Percentiles rank a stretch among this genome's conserved stretches.
These are phyloP conservation scores for Colletotrichum sojae DNA, from an alignment of 2,329 filamentous ascomycete species.

Conservation along the genomic window DNA sequence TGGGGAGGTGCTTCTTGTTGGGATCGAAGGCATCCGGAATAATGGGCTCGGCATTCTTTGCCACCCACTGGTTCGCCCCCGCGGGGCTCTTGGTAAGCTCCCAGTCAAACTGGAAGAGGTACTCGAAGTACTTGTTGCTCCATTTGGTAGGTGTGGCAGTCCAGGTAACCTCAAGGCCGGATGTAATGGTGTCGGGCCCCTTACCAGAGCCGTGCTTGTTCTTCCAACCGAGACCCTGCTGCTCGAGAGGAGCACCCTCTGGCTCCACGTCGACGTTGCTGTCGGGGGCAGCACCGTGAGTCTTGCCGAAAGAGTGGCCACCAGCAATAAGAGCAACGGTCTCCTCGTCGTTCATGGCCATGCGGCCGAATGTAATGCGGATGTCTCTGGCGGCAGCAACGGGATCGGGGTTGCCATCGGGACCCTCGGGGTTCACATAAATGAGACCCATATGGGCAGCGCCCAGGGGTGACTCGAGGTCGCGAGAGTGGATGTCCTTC, in stretches of 20 bases:
- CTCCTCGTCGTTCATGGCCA: slow-evolving; percentile 89
- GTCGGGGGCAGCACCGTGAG: slow-evolving; percentile 74
- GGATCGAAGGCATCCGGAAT: slow-evolving; percentile 81
- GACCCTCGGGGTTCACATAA: slow-evolving; percentile 86
- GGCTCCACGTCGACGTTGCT: slow-evolving; percentile 78
- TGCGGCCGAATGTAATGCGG: slow-evolving; percentile 81
- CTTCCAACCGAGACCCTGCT: slow-evolving; percentile 81
- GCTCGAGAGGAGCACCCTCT: slow-evolving; percentile 72
- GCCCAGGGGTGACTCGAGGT: slow-evolving; percentile 76
- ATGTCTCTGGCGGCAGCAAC: slow-evolving; percentile 79
- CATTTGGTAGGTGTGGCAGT: slow-evolving; percentile 82
- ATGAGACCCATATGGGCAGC: slow-evolving; percentile 83
- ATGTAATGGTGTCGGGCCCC: slow-evolving; percentile 80
- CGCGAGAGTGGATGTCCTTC: slow-evolving; percentile 36
- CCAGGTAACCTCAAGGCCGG: slow-evolving; percentile 85
- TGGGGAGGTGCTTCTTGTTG: slow-evolving; percentile 80
- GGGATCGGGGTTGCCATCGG: slow-evolving; percentile 79
- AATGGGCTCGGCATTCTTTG: slow-evolving; percentile 75
- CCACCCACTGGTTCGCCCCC: slow-evolving; percentile 83
- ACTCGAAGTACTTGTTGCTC: slow-evolving; percentile 82
- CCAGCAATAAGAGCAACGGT: slow-evolving; percentile 85
- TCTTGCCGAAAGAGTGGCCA: slow-evolving; percentile 86
- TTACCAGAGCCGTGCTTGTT: slow-evolving; percentile 76
- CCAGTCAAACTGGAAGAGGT: slow-evolving; percentile 85
- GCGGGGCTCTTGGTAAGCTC: slow-evolving; percentile 81